These are phyloP conservation scores for Pseudogymnoascus sp. DNA, from an alignment of 2,329 filamentous ascomycete species.

Conservation along the genomic window DNA sequence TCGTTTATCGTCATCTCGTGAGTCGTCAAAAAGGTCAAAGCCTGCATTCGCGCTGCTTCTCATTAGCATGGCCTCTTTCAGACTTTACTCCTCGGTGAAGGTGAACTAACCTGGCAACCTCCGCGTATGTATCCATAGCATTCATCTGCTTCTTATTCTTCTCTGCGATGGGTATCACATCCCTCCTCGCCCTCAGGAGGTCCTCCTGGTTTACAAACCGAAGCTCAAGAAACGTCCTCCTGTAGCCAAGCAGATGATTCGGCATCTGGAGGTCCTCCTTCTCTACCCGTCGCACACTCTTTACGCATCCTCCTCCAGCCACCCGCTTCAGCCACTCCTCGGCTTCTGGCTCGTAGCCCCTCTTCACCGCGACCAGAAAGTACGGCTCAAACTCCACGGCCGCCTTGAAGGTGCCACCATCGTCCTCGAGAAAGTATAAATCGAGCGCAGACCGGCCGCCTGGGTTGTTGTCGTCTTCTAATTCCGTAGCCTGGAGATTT, in stretches of 20 bases:
- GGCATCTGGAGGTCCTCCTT: slow-evolving; percentile 94
- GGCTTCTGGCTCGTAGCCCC: slow-evolving; percentile 80
- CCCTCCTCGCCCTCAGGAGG: slow-evolving; percentile 72
- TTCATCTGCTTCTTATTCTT: slow-evolving; percentile 95
- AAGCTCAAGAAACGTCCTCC: slow-evolving; percentile 78
- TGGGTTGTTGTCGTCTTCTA: slow-evolving; percentile 75
- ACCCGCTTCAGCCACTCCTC: slow-evolving; percentile 88
- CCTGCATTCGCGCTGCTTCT: slow-evolving; percentile 58
- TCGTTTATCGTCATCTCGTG: slow-evolving; percentile 71
- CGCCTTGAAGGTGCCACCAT: slow-evolving; percentile 81
- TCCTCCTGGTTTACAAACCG: slow-evolving; percentile 82
- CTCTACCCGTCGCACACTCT: slow-evolving; percentile 65
- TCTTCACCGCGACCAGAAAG: slow-evolving; percentile 84
- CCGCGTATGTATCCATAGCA: slow-evolving; percentile 96
- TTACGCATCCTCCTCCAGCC: slow-evolving; percentile 71
- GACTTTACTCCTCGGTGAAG: neutral
- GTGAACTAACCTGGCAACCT: slow-evolving; percentile 72
- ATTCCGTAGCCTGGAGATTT: slow-evolving; percentile 83
- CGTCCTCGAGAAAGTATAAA: slow-evolving; percentile 92
- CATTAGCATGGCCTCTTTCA: slow-evolving; percentile 15
- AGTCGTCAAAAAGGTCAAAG: slow-evolving; percentile 92
- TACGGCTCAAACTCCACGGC: slow-evolving; percentile 96
- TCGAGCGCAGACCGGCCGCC: slow-evolving; percentile 86
- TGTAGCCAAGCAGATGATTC: slow-evolving; percentile 88
- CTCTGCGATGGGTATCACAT: slow-evolving; percentile 83